Evolutionary conservation across 495 filamentous ascomycete species (phyloP).

Genomic region (Platismatia glauca): DNA sequence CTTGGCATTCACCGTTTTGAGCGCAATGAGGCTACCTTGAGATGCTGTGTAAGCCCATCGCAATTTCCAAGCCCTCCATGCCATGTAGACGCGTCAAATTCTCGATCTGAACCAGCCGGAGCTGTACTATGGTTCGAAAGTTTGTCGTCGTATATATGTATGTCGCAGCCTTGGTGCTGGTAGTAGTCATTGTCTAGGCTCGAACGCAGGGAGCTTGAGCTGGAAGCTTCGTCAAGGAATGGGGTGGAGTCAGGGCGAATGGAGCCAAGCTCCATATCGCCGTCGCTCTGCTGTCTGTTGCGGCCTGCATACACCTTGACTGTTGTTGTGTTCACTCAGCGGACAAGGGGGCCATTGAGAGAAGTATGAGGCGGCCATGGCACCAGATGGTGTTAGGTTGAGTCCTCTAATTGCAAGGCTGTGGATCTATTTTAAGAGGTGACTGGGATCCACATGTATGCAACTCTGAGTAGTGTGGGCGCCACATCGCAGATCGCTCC

Average conservation of each 20-base stretch:
- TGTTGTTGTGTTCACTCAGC: background rate
- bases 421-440: background rate
- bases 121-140: background rate
- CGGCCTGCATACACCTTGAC: background rate
- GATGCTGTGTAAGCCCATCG: background rate
- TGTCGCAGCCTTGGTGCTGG: background rate
- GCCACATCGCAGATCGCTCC: background rate
- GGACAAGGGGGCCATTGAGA: background rate
- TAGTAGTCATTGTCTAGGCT: conserved; percentile 3
- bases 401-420: no score
- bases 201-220: background rate
- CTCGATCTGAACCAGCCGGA: background rate
- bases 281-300: background rate
- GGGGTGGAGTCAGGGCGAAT: background rate
- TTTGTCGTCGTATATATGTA: conserved; percentile 4
- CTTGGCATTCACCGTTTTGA: background rate
- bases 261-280: background rate
- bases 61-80: background rate
- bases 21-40: background rate
- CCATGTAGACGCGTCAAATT: background rate
- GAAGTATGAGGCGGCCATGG: background rate
- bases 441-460: background rate
- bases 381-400: no score
- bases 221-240: background rate
- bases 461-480: background rate